Evolutionary conservation across 768 basidiomycete species (phyloP), one percentile per base, ranked within the genome.

Genomic region (Pleurotus pulmonarius): DNA sequence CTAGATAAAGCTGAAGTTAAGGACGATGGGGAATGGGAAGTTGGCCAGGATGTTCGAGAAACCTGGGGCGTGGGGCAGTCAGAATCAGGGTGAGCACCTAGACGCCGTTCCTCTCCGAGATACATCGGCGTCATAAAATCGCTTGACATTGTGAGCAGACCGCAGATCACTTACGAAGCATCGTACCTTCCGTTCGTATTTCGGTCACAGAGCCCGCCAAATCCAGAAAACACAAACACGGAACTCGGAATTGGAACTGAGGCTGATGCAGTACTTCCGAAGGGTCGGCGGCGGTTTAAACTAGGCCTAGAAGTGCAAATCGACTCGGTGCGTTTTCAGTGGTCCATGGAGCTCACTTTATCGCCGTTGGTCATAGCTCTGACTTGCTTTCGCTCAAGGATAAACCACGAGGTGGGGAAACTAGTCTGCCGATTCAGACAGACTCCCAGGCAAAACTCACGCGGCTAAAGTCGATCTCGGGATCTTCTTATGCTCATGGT

Each of bases 131-230:
- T 12, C 25, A 8, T 11, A 37, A 38, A 51, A 49, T 39, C 29
- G 2, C 46, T 49, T 72, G 29, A 34, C 29, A 34, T 34, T 11
- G 29, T 2, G 29, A 9, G 29, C 11, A 34, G 67, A 25, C 54
- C 63, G 13, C 48, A 67, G 39, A 72, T 82, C 51, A 69, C 76
- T 41, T 77, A 86, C 62, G 86, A 88, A 66, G 62, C 76, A 13
- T 88, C 86, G 1, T 87, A 86, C 67, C 66, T 87, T 24, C 86
- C 86, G 3, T 88, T 88, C 67, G 68, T 87, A 15, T 86, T 85
- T 61, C 69, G 77, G 54, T 70, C 76, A 43, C 59, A 37, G 39
- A 40, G 16, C 15, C 51, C 51, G 2, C 18, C 46, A 13, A 13
- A 47, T 25, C 0, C 18, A 24, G 15, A 67, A 49, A 60, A 63